A percentile compares a stretch with the other conserved stretches of the same genome.
Conservation (phyloP, 768 basidiomycete species). For the Tylopilus sp. region DNA sequence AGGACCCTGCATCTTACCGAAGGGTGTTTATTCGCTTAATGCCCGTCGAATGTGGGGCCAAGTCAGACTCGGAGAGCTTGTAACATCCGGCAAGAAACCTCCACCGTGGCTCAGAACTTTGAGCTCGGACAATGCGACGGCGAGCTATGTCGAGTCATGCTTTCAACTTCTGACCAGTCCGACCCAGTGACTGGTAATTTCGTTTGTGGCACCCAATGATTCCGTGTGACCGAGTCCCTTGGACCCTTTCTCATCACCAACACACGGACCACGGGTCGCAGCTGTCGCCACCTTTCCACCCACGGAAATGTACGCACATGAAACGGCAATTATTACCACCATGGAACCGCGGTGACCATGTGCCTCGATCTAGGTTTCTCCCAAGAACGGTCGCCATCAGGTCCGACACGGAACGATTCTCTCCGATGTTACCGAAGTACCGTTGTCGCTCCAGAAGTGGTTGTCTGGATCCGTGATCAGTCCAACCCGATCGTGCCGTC, state of each 20-base stretch:
- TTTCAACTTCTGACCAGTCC: neutral
- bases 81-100: too few relatives aligned
- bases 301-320: neutral
- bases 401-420: neutral
- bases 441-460: neutral
- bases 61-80: too few relatives aligned
- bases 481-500: neutral
- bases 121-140: too few relatives aligned
- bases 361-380: neutral
- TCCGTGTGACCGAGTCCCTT: too few relatives aligned
- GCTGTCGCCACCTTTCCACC: neutral
- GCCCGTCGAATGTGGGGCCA: constrained; percentile 6
- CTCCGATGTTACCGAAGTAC: neutral
- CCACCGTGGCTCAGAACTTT: too few relatives aligned
- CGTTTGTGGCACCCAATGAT: too few relatives aligned
- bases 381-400: neutral
- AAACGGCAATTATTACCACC: neutral
- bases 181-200: too few relatives aligned
- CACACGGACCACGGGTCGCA: too few relatives aligned
- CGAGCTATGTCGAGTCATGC: too few relatives aligned
- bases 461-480: neutral
- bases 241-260: too few relatives aligned
- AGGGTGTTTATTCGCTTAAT: neutral
- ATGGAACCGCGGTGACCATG: neutral
- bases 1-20: neutral